Base-by-base conservation (phyloP, 139 green algal species). In the Astrephomene gubernaculifera region DNA sequence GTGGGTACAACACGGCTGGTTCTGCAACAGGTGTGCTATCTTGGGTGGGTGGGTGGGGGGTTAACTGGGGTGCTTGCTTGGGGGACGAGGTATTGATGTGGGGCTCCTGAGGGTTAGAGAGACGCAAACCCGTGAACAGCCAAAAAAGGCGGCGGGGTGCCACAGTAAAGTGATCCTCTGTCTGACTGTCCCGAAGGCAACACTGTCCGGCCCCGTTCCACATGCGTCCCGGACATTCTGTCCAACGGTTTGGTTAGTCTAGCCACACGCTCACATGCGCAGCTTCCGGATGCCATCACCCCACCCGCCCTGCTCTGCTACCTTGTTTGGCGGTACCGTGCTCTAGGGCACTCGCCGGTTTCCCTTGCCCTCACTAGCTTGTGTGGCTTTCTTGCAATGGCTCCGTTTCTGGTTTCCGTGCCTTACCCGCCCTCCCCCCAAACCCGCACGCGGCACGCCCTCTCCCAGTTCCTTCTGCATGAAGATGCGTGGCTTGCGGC, bases 381-480 rank as follows among this genome's bases (percentile, higher is more conserved):
- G 24, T 41, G 63, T 4, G 19, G 6, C 63, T 9, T 24, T 19
- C 5, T 41, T 22, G 7, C 63, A 6, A 29, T 41, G 21, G 39
- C 17, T 29, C 17, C 17, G 6, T 29, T 67, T 22, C 8, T 70
- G 31, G 31, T 8, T 41, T 70, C 29, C 29, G 49, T n/a, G 9
- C 8, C 31, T 39, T 41, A 41, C n/a, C 31, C 8, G 8, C n/a
- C 63, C 29, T 8, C 57, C 22, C 57, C 17, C 57, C 22, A 14
- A 29, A 14, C 57, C 22, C 22, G 57, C 57, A 14, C 57, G 19
- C 57, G 19, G 6, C 17, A 33, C 49, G 8, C 35, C 41, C 29
- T 33, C 19, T 5, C 71, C 22, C 72, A 81, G 84, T 87, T 92
- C 83, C 78, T 94, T 96, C 87, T 96, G 94, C 93, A 94, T 96